Evolutionary conservation across 306 rosid genomes (phyloP).

Genomic region (Cicer pinnatifidum): DNA sequence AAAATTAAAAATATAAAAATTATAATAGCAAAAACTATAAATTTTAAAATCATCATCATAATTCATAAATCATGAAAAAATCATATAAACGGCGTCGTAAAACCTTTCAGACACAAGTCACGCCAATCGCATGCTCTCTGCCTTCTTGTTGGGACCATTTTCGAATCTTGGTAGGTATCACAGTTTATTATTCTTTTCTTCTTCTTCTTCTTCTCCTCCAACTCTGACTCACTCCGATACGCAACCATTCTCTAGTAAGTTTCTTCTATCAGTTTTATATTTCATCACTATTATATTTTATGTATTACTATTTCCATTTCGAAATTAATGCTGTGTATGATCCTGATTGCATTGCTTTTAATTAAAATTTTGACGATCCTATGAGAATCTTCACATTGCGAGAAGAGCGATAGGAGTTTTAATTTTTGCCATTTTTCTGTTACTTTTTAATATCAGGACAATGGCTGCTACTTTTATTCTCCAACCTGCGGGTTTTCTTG

Average conservation of each 20-base stretch:
- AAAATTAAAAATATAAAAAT: no score
- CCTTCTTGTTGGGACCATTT: background rate
- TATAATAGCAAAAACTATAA: no score
- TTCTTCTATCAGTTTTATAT: background rate
- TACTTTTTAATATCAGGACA: conserved; percentile 43
- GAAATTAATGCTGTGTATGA: background rate
- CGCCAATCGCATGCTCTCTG: background rate
- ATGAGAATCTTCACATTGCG: background rate
- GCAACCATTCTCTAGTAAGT: conserved; percentile 18
- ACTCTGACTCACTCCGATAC: no score
- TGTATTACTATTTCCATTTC: background rate
- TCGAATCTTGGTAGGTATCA: conserved; percentile 2
- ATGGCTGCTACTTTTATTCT: conserved; percentile 47
- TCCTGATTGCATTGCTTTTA: background rate
- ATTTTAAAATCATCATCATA: no score
- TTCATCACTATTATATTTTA: no score
- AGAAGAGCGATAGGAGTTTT: background rate
- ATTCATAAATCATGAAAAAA: no score
- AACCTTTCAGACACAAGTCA: no score
- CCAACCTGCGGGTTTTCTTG: conserved; percentile 47
- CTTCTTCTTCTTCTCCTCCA: no score
- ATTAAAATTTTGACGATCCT: background rate
- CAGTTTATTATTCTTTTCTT: background rate
- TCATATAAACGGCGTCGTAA: no score
- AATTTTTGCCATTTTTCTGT: background rate